Base-by-base conservation (phyloP, 192 early-diverging fungal species). In the Chytriomyces sp. region DNA sequence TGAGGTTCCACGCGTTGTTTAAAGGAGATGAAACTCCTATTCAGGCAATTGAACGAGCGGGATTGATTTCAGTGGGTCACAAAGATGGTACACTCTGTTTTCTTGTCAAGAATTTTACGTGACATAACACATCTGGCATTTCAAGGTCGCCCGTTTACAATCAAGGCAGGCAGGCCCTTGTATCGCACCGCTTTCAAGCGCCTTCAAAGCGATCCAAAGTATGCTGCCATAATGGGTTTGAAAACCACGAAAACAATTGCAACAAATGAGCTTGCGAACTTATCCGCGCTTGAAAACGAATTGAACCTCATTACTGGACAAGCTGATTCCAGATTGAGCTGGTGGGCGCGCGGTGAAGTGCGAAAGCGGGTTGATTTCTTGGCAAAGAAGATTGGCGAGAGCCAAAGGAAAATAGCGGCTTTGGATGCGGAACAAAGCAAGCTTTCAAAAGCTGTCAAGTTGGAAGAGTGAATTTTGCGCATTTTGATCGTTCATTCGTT, bases 41-140 rank as follows among this genome's bases (percentile, higher is more conserved):
- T 24, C 85, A 90, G 73, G 93, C 89, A 1, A 92, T 99, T 91
- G 96, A 97, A 77, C 89, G 93, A 48, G 91, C 93, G 18, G 95
- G 96, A 75, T 85, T 99, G 45, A 96, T 99, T 63, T 87, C 85
- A 7, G 87, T 98, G 67, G 78, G 79, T 5, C 90, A 96, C 57
- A 79, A 92, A 59, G 88, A 96, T 44, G 83, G 92, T 91, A 83
- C 76, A 53, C 50, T 47, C 43, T 72, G 7, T 45, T 26, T 13
- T 45, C 26, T 43, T 13, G 13, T 8, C 64, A 50, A 44, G 11
- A 49, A 18, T 64, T 59, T 81, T 73, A 23, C 45, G 80, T 3
- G 13, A 20, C 50, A 18, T 43, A n/a, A 24, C 16, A 3, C 35
- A 1, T 28, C 64, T 16, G 28, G 35, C 64, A 11, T 43, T 69